phyloP scores from a whole-genome alignment of 2,329 filamentous ascomycete genomes.

The Huntiella moniliformis region DNA sequence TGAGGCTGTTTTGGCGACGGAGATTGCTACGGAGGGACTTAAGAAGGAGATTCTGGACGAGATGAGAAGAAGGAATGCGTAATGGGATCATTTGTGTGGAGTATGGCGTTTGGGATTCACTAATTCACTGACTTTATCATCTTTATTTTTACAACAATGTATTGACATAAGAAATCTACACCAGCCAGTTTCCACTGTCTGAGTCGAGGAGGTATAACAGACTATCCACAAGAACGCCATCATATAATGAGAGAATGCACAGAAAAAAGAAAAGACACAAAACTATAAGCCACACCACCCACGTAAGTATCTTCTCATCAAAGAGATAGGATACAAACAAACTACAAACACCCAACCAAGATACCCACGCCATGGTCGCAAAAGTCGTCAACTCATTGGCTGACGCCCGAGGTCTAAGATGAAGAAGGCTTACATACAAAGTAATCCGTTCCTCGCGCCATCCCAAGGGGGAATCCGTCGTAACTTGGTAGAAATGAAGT shows the following conservation, averaged over 20 bases:
- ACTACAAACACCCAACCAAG: too few relatives aligned
- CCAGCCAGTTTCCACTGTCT: background rate
- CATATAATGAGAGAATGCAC: conserved; percentile 5
- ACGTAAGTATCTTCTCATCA: too few relatives aligned
- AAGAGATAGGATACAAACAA: background rate
- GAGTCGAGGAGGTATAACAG: conserved; percentile 4
- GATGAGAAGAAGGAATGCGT: conserved; percentile 22
- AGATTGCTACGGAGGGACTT: conserved; percentile 62
- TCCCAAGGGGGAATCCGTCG: background rate
- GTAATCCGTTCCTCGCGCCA: background rate
- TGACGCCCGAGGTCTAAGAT: background rate
- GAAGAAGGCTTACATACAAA: background rate
- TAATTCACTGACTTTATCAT: background rate
- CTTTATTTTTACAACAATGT: background rate
- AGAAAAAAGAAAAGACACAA: background rate
- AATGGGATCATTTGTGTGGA: background rate
- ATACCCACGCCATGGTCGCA: background rate
- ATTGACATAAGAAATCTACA: conserved; percentile 1
- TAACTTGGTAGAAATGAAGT: background rate
- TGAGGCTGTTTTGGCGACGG: conserved; percentile 64
- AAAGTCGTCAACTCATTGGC: background rate
- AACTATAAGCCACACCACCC: background rate
- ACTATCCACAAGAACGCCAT: conserved; percentile 10
- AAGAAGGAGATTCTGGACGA: conserved; percentile 46
- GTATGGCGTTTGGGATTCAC: background rate